phyloP scores from a whole-genome alignment of 306 rosid genomes.

The Echinosophora koreensis region DNA sequence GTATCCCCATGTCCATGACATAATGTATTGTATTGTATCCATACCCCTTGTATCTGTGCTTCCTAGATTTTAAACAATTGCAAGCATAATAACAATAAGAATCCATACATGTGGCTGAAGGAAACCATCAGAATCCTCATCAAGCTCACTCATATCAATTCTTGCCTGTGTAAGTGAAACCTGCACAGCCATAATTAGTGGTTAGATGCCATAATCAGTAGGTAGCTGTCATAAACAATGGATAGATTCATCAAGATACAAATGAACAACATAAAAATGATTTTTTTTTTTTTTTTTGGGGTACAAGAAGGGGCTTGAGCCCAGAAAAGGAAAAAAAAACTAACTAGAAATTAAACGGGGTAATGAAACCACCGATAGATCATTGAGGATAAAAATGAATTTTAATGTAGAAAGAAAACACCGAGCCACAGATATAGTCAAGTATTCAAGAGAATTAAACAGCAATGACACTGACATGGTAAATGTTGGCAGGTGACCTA shows the following conservation, averaged over 20 bases:
- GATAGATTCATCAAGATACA: slow-evolving; percentile 35
- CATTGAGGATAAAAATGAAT: slow-evolving; percentile 4
- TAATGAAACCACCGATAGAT: too few relatives aligned
- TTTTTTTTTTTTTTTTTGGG: too few relatives aligned
- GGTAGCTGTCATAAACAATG: slow-evolving; percentile 35
- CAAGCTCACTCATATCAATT: slow-evolving; percentile 99
- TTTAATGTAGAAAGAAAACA: slow-evolving; percentile 29
- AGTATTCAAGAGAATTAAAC: slow-evolving; percentile 14
- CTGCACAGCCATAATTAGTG: slow-evolving; percentile 60
- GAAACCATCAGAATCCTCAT: slow-evolving; percentile 98
- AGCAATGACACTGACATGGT: slow-evolving; percentile 28
- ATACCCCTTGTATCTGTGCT: too few relatives aligned
- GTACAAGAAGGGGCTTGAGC: too few relatives aligned
- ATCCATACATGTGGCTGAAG: slow-evolving; percentile 85
- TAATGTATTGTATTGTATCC: too few relatives aligned
- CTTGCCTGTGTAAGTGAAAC: slow-evolving; percentile 99
- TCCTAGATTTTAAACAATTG: slow-evolving; percentile 29
- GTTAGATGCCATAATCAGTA: slow-evolving; percentile 41
- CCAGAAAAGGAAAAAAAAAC: too few relatives aligned
- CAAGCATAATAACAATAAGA: slow-evolving; percentile 43
- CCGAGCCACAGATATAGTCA: background rate
- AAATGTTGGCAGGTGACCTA: slow-evolving; percentile 51
- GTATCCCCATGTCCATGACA: too few relatives aligned
- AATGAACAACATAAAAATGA: slow-evolving; percentile 14
- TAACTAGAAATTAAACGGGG: too few relatives aligned